Evolutionary conservation across 805 yeast genomes (phyloP), one percentile per base, ranked within the genome.

Genomic region (Ogataea thermomethanolica): DNA sequence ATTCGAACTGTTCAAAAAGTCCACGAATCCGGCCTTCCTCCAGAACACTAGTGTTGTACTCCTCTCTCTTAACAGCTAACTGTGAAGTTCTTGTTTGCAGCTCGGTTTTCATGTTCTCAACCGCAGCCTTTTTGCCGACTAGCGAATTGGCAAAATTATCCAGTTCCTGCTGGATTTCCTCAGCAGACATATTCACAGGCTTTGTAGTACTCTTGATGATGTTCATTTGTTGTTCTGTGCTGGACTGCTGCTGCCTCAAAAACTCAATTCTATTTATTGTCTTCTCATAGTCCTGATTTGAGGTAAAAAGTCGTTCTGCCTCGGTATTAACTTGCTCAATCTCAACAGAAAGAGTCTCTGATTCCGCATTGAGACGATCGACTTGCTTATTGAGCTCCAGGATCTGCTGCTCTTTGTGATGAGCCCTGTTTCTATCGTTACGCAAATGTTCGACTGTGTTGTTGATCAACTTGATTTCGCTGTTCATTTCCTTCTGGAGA

Each of bases 261-360:
- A 75, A 77, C 28, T 83, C 86, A 15, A 80, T 61, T 46, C 76
- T 76, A 22, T 84, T 79, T 14, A 90, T 56, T 0, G 79, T 76
- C 44, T 79, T 71, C 56, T 88, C 95, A 56, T 82, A 90, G 43
- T 84, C 83, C 56, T 87, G 96, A 54, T 87, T 86, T 1, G 86
- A 71, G 35, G 78, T 76, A 61, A 88, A 89, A 10, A 90, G 65
- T 10, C 56, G 56, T 34, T 84, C 81, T 3, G 87, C 72, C 49
- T 81, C 76, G 27, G 61, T 59, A n/a, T 81, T 80, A 2, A 79
- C 67, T 3, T 57, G 57, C 12, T 71, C 70, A 36, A 90, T 71
- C 43, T 78, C 64, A 6, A 49, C 42, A 33, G 78, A 75, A 9
- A 85, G 58, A 1, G 51, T 54, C 1, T 65, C 70, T 3, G 82